Conservation (phyloP, 2,329 filamentous ascomycete species). For the Coniella lustricola region DNA sequence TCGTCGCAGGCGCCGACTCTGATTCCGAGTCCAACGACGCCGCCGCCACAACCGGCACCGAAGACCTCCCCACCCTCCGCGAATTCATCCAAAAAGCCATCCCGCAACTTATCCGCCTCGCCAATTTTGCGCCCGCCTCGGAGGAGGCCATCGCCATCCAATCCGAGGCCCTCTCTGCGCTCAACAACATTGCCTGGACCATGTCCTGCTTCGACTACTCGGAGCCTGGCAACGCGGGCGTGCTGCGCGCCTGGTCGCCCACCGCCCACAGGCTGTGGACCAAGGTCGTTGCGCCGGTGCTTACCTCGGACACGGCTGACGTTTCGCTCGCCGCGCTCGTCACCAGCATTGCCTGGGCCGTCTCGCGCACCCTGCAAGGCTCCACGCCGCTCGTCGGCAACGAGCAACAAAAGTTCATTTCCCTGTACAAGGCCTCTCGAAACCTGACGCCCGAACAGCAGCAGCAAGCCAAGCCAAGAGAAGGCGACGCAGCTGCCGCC, state of each 20-base stretch:
- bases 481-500: too few relatives aligned
- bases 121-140: constrained; percentile 32
- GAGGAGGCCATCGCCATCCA: constrained; percentile 41
- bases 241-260: constrained; percentile 48
- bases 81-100: constrained; percentile 38
- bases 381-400: constrained; percentile 40
- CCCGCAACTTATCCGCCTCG: constrained; percentile 42
- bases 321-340: constrained; percentile 55
- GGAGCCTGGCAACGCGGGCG: constrained; percentile 42
- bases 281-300: constrained; percentile 46
- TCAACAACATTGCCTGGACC: constrained; percentile 64
- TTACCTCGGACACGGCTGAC: constrained; percentile 55
- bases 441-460: constrained; percentile 20
- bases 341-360: constrained; percentile 59
- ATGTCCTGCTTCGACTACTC: constrained; percentile 54
- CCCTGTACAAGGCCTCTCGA: constrained; percentile 55
- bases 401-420: constrained; percentile 58
- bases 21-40: constrained; percentile 35
- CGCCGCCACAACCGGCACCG: constrained; percentile 35
- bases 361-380: constrained; percentile 49
- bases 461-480: constrained; percentile 20
- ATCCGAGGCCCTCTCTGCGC: constrained; percentile 47
- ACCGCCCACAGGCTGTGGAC: constrained; percentile 51
- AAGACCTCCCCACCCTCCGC: constrained; percentile 48
- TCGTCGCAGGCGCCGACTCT: constrained; percentile 42